Evolutionary conservation across 2,329 filamentous ascomycete species (phyloP).

Genomic region (Pestalotiopsis fici): DNA sequence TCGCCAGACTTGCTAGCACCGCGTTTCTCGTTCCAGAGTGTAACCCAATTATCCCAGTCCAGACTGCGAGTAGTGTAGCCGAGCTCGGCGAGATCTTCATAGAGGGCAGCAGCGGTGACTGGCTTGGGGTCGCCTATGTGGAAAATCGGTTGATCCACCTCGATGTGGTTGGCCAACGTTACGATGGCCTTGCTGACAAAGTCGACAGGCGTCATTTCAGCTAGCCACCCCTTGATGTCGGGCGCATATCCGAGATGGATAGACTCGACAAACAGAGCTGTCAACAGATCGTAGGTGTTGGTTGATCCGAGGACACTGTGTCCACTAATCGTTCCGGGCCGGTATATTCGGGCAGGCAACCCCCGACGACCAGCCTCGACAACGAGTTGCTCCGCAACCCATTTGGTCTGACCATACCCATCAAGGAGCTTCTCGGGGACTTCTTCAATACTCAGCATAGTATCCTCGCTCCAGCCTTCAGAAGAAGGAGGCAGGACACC

Average conservation of each 20-base stretch:
- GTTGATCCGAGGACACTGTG: slow-evolving; percentile 75
- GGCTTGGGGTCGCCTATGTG: slow-evolving; percentile 75
- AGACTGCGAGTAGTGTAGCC: slow-evolving; percentile 71
- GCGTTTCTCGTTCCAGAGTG: slow-evolving; percentile 71
- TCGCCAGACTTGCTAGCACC: slow-evolving; percentile 65
- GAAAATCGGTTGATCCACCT: slow-evolving; percentile 66
- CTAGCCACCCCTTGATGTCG: slow-evolving; percentile 72
- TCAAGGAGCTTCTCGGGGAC: slow-evolving; percentile 70
- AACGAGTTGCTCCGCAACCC: slow-evolving; percentile 77
- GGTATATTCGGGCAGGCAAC: slow-evolving; percentile 70
- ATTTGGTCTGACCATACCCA: slow-evolving; percentile 80
- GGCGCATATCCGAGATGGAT: slow-evolving; percentile 71
- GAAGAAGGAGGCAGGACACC: slow-evolving; percentile 73
- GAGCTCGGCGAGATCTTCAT: slow-evolving; percentile 63
- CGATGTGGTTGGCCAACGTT: slow-evolving; percentile 65
- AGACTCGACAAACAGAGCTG: slow-evolving; percentile 76
- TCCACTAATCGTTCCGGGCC: slow-evolving; percentile 76
- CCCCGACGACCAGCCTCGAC: slow-evolving; percentile 69
- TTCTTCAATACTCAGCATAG: slow-evolving; percentile 66
- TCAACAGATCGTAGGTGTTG: slow-evolving; percentile 78
- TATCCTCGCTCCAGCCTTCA: slow-evolving; percentile 71
- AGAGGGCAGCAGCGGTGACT: slow-evolving; percentile 65
- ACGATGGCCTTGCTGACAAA: slow-evolving; percentile 77
- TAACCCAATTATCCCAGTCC: slow-evolving; percentile 73
- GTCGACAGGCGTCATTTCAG: slow-evolving; percentile 84